Base-by-base conservation (phyloP, 225 moss, liverwort and hornwort species). In the Pseudoscleropodium purum region DNA sequence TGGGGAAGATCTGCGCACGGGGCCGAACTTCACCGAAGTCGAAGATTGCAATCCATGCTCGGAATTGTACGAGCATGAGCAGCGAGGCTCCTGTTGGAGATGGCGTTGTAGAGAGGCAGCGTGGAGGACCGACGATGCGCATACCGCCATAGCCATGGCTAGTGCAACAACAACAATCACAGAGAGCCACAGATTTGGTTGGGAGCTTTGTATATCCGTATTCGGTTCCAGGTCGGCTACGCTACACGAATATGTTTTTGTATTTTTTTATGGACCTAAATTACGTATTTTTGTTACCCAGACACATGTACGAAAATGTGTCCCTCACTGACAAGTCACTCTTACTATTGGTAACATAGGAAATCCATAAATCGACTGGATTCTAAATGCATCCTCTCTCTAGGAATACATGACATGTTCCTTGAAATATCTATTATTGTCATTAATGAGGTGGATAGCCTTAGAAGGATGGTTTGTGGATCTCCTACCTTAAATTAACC, bases 61-160 rank as follows among this genome's bases (percentile, higher is more conserved):
- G 29, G 89, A 84, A 81, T 79, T 80, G 84, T 75, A 51, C 7
- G 91, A 91, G 63, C 81, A 87, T 1, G 85, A 85, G 87, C 92
- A 92, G 41, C 85, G 25, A 85, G 85, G 56, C 37, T 65, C 75
- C 33, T 82, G 88, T 37, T 36, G 79, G 20, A n/a, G 67, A 8
- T 68, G 64, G 57, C 83, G 86, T 36, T 65, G 87, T 10, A 49
- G 64, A 72, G 81, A 79, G 31, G 86, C 65, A 62, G 75, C 64
- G 15, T 36, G 75, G 37, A 84, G 61, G 17, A 87, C 37, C 75
- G 92, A 75, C 90, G 92, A 86, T 41, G 87, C 80, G 68, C 80
- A 60, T 75, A 89, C 80, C 87, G 92, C 89, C 84, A 89, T 67
- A 13, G 92, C 90, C 90, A 92, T 86, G 18, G 66, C 83, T 6